Conservation (phyloP, 139 green algal species). For the Closterium sp. region DNA sequence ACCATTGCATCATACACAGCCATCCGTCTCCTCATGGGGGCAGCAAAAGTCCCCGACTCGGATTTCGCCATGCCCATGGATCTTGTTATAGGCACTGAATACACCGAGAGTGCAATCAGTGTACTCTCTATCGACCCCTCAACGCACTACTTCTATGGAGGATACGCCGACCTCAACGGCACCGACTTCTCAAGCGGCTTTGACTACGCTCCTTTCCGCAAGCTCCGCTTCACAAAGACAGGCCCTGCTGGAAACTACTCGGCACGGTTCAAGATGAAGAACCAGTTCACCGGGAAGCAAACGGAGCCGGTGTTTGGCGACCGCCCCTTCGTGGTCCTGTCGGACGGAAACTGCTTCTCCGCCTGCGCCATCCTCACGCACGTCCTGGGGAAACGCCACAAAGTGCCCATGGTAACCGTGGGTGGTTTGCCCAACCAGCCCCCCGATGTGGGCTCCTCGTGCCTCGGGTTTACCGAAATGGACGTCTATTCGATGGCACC, state of each 20-base stretch:
- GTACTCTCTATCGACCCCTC: too few species aligned
- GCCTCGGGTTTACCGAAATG: neutral
- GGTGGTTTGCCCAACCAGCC: neutral
- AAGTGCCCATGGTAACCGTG: neutral
- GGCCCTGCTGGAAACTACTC: neutral
- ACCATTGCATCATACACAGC: neutral
- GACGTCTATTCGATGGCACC: neutral
- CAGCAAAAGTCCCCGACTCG: neutral
- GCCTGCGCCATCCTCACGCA: neutral
- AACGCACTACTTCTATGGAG: neutral
- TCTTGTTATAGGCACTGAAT: neutral
- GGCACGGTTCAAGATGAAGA: neutral
- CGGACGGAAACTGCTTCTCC: slow-evolving; percentile 3
- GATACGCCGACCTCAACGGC: neutral
- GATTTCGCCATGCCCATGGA: neutral
- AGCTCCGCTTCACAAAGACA: neutral
- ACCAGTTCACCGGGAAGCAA: neutral
- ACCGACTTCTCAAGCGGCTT: neutral
- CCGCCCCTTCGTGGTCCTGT: neutral
- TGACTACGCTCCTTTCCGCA: neutral
- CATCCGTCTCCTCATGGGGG: neutral
- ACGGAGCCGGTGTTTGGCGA: neutral
- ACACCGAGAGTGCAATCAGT: too few species aligned
- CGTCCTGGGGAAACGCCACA: neutral
- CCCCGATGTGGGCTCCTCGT: neutral